phyloP scores from a whole-genome alignment of 139 green algal species.

The Ulvella scutata region DNA sequence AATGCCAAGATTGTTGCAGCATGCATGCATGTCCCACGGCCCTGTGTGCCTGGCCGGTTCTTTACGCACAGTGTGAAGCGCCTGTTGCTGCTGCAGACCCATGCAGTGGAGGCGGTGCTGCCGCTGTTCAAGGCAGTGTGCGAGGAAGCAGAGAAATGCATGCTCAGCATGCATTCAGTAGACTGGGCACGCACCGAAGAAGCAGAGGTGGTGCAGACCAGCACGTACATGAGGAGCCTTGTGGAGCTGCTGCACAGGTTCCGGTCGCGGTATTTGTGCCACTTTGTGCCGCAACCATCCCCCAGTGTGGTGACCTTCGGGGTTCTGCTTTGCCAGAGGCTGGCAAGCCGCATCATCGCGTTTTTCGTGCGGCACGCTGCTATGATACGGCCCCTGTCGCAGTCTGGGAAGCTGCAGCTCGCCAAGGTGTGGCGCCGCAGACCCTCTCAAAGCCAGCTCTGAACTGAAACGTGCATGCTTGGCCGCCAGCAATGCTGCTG shows the following conservation, averaged over 20 bases:
- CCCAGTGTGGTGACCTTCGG: constrained; percentile 28
- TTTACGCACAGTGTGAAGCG: constrained; percentile 12
- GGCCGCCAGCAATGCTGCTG: too few relatives aligned
- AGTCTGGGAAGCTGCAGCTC: constrained; percentile 46
- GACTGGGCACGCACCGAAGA: constrained; percentile 2
- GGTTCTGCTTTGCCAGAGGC: constrained; percentile 42
- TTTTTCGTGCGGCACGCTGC: constrained; percentile 80
- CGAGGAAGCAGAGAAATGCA: constrained; percentile 25
- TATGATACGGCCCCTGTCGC: constrained; percentile 56
- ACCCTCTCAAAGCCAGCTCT: not conserved
- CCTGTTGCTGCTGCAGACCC: constrained; percentile 23
- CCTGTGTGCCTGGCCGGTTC: too few relatives aligned
- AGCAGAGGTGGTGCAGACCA: constrained; percentile 27
- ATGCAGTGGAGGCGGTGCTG: constrained; percentile 33
- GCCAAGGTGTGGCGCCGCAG: constrained; percentile 21
- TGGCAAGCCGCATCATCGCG: constrained; percentile 61
- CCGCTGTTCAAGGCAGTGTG: constrained; percentile 58
- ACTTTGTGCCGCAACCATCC: constrained; percentile 33
- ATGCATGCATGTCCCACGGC: too few relatives aligned
- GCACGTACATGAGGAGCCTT: constrained; percentile 34
- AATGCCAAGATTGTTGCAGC: too few relatives aligned
- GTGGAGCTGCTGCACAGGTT: not conserved
- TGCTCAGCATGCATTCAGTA: constrained; percentile 39
- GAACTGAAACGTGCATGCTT: too few relatives aligned
- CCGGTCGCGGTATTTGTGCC: constrained; percentile 34